Evolutionary conservation across 805 yeast genomes (phyloP), one percentile per base, ranked within the genome.

Genomic region (Cyberlindnera mrakii): DNA sequence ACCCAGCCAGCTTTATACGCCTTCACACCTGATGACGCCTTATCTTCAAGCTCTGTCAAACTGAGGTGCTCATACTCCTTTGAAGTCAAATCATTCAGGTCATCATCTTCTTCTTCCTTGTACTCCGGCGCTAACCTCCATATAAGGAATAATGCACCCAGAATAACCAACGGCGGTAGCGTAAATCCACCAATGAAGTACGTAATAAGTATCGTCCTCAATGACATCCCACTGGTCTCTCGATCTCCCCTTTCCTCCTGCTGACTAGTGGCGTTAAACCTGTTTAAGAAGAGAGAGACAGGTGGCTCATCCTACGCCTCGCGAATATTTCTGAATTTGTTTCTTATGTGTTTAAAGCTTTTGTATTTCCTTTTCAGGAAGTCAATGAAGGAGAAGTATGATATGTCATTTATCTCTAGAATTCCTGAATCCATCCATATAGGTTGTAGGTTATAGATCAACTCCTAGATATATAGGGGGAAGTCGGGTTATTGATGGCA

Each of bases 121-220:
- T 51, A 58, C 39, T 50, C 55, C 38, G 66, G 78, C 19, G 65
- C 49, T 20, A 55, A 36, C 46, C 49, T 40, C 53, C 60, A 67
- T 38, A 71, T 64, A 31, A 69, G 50, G 49, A 61, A 74, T 16
- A 75, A 46, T 30, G 72, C 58, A 1, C 58, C 53, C 2, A 71
- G 27, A 0, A 79, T 31, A 2, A 77, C 44, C 31, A 82, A 46
- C 1, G 96, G 96, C 18, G 87, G 61, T 48, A 90, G 77, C 0
- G 96, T 87, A 7, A 88, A 39, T 0, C 96, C 96, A 6, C 97
- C 97, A 3, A 85, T 35, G 2, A 87, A 40, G 57, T 87, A 88
- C 0, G 73, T 66, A 16, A 67, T 51, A 0, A 80, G 6, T 6
- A 49, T 4, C 1, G 51, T 16, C 35, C 40, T 50, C 38, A 51